Percentiles rank a stretch among this genome's conserved stretches.
phyloP scores from a whole-genome alignment of 23 red algal genomes.

The Gracilariopsis chorda region DNA sequence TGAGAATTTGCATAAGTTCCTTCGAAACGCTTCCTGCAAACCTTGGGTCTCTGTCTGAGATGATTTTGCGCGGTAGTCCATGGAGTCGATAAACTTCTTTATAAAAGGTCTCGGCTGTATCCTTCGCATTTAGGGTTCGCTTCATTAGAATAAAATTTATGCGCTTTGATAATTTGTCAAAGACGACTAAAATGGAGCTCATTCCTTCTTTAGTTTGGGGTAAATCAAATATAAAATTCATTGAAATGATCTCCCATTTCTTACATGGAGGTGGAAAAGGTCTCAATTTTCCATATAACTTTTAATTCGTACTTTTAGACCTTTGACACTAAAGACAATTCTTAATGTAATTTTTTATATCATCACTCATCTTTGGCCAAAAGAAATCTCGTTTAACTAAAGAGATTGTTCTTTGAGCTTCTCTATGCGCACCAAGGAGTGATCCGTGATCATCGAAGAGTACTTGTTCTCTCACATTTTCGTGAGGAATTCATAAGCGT shows the following conservation, averaged over 20 bases:
- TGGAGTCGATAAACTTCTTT: constrained; percentile 4
- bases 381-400: constrained; percentile 22
- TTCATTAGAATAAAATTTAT: background rate
- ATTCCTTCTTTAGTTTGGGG: background rate
- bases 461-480: background rate
- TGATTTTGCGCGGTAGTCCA: background rate
- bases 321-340: constrained; percentile 5
- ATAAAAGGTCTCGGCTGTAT: background rate
- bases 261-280: constrained; percentile 23
- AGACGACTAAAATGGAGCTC: background rate
- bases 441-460: background rate
- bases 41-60: constrained; percentile 1
- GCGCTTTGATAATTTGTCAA: background rate
- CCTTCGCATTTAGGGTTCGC: background rate
- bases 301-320: constrained; percentile 12
- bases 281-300: background rate
- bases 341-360: background rate
- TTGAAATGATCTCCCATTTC: constrained; percentile 43
- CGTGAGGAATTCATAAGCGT: background rate
- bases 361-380: constrained; percentile 27
- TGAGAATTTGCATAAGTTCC: background rate
- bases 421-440: constrained; percentile 1
- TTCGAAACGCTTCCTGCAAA: constrained; percentile 2
- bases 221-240: constrained; percentile 19
- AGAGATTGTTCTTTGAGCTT: background rate